Evolutionary conservation across 176 grass and related monocot species (phyloP), one percentile per base, ranked within the genome.

Genomic region (Dactylis glomerata): DNA sequence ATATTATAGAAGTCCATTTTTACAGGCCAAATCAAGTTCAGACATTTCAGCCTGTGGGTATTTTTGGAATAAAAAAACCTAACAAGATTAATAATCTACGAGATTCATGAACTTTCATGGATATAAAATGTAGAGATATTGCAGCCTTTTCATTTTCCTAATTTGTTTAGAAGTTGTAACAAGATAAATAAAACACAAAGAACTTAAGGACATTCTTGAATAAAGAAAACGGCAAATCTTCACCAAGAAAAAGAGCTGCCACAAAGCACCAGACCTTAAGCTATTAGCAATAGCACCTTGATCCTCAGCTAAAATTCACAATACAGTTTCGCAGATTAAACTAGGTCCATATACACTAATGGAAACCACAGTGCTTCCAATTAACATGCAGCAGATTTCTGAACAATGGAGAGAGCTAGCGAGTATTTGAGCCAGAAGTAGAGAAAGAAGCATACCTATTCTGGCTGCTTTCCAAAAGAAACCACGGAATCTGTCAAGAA

Each of bases 381-480:
- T 41, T 75, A 31, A 13, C 28, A n/a, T 64, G 36, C 15, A 80
- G 41, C 40, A 65, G 58, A 1, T 65, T 46, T 65, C 42, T 47
- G 17, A 61, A 47, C 17, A 80, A 32, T 14, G 26, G 16, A 51
- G 6, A 40, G 36, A 49, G 19, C 12, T 80, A 65, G 12, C 1
- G 32, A 22, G 4, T 49, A 66, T 80, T 80, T 33, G 41, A 80
- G 40, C 59, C 44, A 28, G 20, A 80, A 24, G 12, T 8, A 10
- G 47, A 49, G 34, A 17, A 64, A 49, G 23, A 81, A 77, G 19
- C 33, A 27, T 86, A 92, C 90, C 86, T 83, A 92, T 92, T 82
- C 90, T 89, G 11, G 90, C 90, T 38, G 90, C 90, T 82, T 92
- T 92, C 90, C 90, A 92, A 42, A 92, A 92, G 83, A 89, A 92